Base-by-base conservation (phyloP, 768 basidiomycete genomes). In the Mycena haematopus region DNA sequence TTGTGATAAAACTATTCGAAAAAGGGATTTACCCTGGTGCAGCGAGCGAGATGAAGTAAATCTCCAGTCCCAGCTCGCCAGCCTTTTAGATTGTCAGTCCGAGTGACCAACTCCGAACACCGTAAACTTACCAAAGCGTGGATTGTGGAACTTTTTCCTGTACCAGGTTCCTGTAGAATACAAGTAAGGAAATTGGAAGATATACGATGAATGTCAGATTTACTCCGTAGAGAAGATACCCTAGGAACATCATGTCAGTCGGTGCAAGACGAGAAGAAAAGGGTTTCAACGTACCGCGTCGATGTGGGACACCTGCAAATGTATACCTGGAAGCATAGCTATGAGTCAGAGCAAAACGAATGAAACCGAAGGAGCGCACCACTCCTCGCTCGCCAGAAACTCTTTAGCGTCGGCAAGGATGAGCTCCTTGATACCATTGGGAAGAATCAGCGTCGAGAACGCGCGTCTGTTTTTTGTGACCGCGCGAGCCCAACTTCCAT, bases 11-110 rank as follows among this genome's bases (percentile, higher is more conserved):
- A 52, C 6, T 36, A 17, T 22, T 13, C 6, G 15, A 35, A 40
- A 33, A 33, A 17, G 21, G 7, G 3, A 44, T 62, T 38, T 55
- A 73, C 73, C 69, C 66, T 25, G 64, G 66, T 19, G 69, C 65
- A 4, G 74, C 66, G 6, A 77, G 61, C 7, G 71, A 71, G 29
- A 77, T 62, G 22, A 67, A 60, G 68, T 87, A 89, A 62, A 90
- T 87, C 71, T 88, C 85, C 44, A 90, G 77, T 0, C 81, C 79
- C 24, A 90, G 75, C 65, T 87, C 85, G 50, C 85, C 83, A 22
- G 84, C 84, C 27, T 31, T 33, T 51, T 35, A 1, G 44, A 45
- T 31, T 31, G 29, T 31, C 29, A 31, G 9, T 9, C 9, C 9
- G 4, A 9, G 9, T 9, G 29, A 31, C 4, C 9, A 31, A 31